phyloP scores from a whole-genome alignment of 202 grass and related monocot species.

The Carex sylvatica region DNA sequence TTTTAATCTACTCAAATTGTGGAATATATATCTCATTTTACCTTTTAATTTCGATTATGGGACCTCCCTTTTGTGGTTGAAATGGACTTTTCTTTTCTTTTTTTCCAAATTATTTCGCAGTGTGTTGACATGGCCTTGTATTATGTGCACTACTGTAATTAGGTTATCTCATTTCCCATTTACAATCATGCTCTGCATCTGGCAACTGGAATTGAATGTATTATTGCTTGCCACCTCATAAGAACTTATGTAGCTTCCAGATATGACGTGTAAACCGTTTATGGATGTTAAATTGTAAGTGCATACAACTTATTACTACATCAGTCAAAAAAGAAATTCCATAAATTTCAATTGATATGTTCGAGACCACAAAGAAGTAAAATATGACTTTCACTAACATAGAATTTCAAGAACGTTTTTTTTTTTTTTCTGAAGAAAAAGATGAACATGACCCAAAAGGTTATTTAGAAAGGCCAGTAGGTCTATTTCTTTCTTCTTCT shows the following conservation, averaged over 20 bases:
- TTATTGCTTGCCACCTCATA: background rate
- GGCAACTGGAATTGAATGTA: background rate
- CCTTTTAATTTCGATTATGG: background rate
- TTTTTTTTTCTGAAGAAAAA: too few species aligned
- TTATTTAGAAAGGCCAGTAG: too few species aligned
- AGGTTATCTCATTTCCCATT: background rate
- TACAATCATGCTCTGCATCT: background rate
- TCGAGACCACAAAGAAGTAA: too few species aligned
- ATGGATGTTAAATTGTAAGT: background rate
- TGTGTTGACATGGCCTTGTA: conserved; percentile 5
- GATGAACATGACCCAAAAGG: too few species aligned
- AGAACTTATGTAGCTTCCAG: background rate
- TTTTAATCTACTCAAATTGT: conserved; percentile 16
- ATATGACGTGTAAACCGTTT: background rate
- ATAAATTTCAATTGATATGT: too few species aligned
- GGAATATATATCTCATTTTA: conserved; percentile 19
- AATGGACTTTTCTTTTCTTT: background rate
- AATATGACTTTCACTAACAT: too few species aligned
- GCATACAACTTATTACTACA: background rate
- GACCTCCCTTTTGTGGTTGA: conserved; percentile 11
- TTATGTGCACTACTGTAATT: background rate
- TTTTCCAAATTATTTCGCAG: background rate
- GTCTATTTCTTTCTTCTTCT: too few species aligned
- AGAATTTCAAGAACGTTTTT: too few species aligned
- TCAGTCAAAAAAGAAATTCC: background rate